These are phyloP conservation scores for Cicer bijugum DNA, from an alignment of 306 rosid species.

Conservation along the genomic window DNA sequence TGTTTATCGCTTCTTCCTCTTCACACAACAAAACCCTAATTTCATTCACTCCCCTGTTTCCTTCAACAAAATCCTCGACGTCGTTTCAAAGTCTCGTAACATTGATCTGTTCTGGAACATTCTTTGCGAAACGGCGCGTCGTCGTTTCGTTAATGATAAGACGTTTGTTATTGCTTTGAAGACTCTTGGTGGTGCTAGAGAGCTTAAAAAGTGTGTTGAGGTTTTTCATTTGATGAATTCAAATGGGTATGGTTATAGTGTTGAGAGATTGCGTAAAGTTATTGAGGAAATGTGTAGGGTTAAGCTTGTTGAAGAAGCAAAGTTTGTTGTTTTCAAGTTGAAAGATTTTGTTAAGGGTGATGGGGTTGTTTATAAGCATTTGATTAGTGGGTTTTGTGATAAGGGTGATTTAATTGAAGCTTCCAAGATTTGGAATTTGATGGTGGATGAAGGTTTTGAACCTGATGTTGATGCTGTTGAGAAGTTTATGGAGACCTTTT, in stretches of 20 bases:
- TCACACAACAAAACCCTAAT: constrained; percentile 45
- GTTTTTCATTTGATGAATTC: constrained; percentile 72
- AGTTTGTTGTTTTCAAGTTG: constrained; percentile 62
- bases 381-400: constrained; percentile 71
- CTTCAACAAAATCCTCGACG: constrained; percentile 61
- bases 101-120: constrained; percentile 70
- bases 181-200: constrained; percentile 65
- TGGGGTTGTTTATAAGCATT: constrained; percentile 56
- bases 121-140: constrained; percentile 57
- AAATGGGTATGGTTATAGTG: constrained; percentile 55
- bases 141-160: constrained; percentile 51
- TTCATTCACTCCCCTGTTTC: constrained; percentile 68
- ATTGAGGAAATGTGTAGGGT: constrained; percentile 58
- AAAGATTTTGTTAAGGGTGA: constrained; percentile 60
- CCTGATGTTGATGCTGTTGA: constrained; percentile 60
- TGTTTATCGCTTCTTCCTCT: constrained; percentile 64
- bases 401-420: constrained; percentile 77
- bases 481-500: constrained; percentile 70
- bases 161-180: constrained; percentile 59
- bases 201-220: constrained; percentile 74
- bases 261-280: constrained; percentile 60
- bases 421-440: constrained; percentile 77
- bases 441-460: constrained; percentile 76
- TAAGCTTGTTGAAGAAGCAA: constrained; percentile 75
- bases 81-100: constrained; percentile 58